phyloP scores from a whole-genome alignment of 2,329 filamentous ascomycete genomes.

The Phialophora chinensis region DNA sequence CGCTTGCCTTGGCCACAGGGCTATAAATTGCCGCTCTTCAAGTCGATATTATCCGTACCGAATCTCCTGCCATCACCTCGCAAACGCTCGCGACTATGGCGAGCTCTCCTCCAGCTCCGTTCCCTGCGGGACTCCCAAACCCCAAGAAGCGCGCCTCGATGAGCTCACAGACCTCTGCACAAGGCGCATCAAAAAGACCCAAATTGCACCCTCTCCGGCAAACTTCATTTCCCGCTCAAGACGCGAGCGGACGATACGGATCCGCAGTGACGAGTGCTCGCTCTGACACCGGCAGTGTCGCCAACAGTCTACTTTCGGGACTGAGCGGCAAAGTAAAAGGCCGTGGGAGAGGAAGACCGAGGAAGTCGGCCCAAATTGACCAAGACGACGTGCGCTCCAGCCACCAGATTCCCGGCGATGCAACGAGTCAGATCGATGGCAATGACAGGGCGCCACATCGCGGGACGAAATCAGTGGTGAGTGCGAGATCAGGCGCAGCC shows the following conservation, averaged over 20 bases:
- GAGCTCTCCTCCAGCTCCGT: slow-evolving; percentile 38
- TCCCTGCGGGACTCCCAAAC: slow-evolving; percentile 38
- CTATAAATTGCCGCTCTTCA: not conserved
- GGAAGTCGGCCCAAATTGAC: slow-evolving; percentile 36
- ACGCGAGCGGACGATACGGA: slow-evolving; percentile 24
- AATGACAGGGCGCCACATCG: slow-evolving; percentile 21
- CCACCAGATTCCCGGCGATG: slow-evolving; percentile 22
- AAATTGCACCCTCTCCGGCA: slow-evolving; percentile 54
- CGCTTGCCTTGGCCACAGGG: not conserved
- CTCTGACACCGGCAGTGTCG: slow-evolving; percentile 40
- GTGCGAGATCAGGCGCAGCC: slow-evolving; percentile 34
- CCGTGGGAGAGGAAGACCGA: slow-evolving; percentile 38
- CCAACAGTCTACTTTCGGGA: slow-evolving; percentile 34
- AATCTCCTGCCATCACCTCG: not conserved
- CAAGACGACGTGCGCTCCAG: slow-evolving; percentile 33
- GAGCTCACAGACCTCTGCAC: slow-evolving; percentile 46
- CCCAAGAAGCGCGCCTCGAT: slow-evolving; percentile 52
- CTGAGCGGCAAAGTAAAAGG: slow-evolving; percentile 34
- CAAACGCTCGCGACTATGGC: slow-evolving; percentile 31
- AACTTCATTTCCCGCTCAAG: slow-evolving; percentile 51
- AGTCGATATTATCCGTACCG: not conserved
- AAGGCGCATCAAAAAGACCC: slow-evolving; percentile 40
- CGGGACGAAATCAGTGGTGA: slow-evolving; percentile 36
- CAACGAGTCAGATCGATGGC: slow-evolving; percentile 25
- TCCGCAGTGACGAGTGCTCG: slow-evolving; percentile 34